These are phyloP conservation scores for Cymbopogon citratus DNA, from an alignment of 176 grass and related monocot genomes.

Conservation along the genomic window DNA sequence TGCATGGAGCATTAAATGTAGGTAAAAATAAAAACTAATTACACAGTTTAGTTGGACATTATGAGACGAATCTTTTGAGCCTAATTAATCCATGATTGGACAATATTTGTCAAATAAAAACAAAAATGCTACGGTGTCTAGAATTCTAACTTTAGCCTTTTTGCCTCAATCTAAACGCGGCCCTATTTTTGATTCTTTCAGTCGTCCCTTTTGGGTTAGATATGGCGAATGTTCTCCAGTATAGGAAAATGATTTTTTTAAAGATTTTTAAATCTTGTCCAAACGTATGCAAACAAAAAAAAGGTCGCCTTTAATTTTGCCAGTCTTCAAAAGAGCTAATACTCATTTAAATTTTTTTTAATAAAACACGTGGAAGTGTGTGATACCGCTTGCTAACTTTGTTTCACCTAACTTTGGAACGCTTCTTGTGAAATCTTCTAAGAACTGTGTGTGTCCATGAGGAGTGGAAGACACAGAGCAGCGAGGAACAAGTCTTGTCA, in stretches of 20 bases:
- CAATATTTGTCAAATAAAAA: no score
- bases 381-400: not conserved
- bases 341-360: not conserved
- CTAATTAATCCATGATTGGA: no score
- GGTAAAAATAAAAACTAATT: no score
- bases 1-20: no score
- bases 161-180: no score
- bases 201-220: not conserved
- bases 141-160: no score
- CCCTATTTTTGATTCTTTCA: not conserved
- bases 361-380: not conserved
- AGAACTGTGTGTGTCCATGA: not conserved
- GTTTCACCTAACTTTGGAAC: not conserved
- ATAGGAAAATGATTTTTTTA: not conserved
- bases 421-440: not conserved
- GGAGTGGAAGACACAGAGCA: not conserved
- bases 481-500: not conserved
- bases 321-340: not conserved
- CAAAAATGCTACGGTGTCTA: no score
- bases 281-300: not conserved
- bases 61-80: no score
- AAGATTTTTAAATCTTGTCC: not conserved
- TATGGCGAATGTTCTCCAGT: not conserved
- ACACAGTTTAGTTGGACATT: no score
- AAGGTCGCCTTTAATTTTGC: not conserved